A percentile compares a stretch with the other conserved stretches of the same genome.
Conservation (phyloP, 352 stramenopile genomes). For the Pythium oligandrum region DNA sequence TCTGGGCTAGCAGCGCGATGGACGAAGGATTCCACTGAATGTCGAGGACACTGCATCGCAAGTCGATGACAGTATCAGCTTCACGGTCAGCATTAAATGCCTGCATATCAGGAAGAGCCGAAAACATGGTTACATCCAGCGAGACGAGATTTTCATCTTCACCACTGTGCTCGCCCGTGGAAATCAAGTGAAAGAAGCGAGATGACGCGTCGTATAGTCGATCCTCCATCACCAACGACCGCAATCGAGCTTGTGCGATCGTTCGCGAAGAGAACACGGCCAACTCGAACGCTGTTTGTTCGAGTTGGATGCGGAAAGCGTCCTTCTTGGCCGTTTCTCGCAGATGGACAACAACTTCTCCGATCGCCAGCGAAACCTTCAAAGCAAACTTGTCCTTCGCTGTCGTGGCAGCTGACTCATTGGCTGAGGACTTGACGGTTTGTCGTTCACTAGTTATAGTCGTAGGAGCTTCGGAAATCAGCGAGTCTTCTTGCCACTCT, state of each 20-base stretch:
- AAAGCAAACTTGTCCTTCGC: slow-evolving; percentile 41
- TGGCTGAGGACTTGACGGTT: not conserved
- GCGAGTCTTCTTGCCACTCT: not conserved
- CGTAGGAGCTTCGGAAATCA: not conserved
- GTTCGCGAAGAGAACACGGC: slow-evolving; percentile 43
- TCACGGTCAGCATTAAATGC: slow-evolving; percentile 7
- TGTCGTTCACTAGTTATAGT: not conserved
- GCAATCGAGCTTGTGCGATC: slow-evolving; percentile 40
- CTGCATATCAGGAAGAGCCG: slow-evolving; percentile 2
- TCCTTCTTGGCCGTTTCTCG: slow-evolving; percentile 40
- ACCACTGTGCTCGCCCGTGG: slow-evolving; percentile 26
- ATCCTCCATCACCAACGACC: slow-evolving; percentile 65
- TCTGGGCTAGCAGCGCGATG: slow-evolving; percentile 67
- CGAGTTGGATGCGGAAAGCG: slow-evolving; percentile 43
- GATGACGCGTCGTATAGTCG: slow-evolving; percentile 46
- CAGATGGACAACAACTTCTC: slow-evolving; percentile 47
- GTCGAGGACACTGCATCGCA: slow-evolving; percentile 67
- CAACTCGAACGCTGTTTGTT: slow-evolving; percentile 42
- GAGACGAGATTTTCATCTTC: slow-evolving; percentile 35
- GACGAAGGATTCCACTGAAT: slow-evolving; percentile 86
- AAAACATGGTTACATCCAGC: slow-evolving; percentile 44
- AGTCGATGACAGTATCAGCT: slow-evolving; percentile 39
- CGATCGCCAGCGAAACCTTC: slow-evolving; percentile 44
- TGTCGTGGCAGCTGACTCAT: not conserved
- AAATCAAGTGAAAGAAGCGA: slow-evolving; percentile 61